phyloP scores from a whole-genome alignment of 2,329 filamentous ascomycete genomes.

The Neurospora sp. region DNA sequence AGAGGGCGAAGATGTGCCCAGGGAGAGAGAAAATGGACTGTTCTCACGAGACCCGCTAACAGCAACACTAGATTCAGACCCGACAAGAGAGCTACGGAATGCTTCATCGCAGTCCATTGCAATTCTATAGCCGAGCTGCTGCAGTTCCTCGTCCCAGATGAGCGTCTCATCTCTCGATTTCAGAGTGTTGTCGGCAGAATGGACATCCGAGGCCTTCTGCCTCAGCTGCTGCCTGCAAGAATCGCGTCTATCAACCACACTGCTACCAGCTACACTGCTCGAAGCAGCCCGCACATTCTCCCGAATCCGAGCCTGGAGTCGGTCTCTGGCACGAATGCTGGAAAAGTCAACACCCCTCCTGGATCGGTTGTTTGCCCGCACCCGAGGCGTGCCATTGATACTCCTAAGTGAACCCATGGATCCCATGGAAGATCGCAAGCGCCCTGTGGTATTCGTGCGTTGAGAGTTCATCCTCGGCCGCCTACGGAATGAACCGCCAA shows the following conservation, averaged over 20 bases:
- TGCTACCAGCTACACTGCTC: background rate
- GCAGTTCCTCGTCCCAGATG: constrained; percentile 56
- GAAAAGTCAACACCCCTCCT: constrained; percentile 49
- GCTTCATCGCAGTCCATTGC: constrained; percentile 88
- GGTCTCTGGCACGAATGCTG: constrained; percentile 28
- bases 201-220: background rate
- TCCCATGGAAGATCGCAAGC: constrained; percentile 25
- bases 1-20: constrained; percentile 22
- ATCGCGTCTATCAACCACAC: background rate
- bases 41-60: constrained; percentile 21
- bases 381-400: constrained; percentile 32
- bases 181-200: background rate
- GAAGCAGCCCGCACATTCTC: background rate
- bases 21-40: constrained; percentile 33
- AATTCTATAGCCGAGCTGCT: constrained; percentile 75
- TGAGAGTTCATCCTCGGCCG: constrained; percentile 23
- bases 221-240: background rate
- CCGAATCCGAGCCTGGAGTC: background rate
- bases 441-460: constrained; percentile 20
- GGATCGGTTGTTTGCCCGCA: constrained; percentile 34
- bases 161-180: constrained; percentile 10
- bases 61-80: constrained; percentile 16
- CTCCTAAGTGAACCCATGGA: constrained; percentile 43
- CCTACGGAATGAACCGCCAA: constrained; percentile 16
- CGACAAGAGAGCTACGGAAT: constrained; percentile 59